Evolutionary conservation across 1,284 basidiomycete genomes (phyloP), one percentile per base, ranked within the genome.

Genomic region (Pseudomicrostroma phylloplanum): DNA sequence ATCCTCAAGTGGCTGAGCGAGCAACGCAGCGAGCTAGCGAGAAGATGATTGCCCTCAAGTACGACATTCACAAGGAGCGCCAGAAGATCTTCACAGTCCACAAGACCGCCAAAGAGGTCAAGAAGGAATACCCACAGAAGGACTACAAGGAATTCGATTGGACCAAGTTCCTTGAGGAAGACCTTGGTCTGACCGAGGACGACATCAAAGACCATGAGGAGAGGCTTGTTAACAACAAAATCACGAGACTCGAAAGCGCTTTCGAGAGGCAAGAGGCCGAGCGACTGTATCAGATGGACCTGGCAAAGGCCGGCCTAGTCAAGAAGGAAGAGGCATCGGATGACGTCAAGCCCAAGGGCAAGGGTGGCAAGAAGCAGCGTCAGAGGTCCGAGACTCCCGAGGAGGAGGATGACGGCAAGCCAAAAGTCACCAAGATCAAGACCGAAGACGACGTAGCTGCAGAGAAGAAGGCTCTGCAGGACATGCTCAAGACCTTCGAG

Each of bases 111-210:
- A 80, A 89, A 89, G 69, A 72, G 42, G 66, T 78, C 41, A 79
- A 79, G 55, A 78, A 79, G 85, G 92, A 91, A 80, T 78, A 63
- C 65, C 67, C 67, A 36, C 62, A 70, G 36, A 87, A 89, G 73
- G 85, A 87, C 70, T 85, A 86, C 64, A 87, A 89, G 73, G 85
- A 87, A 70, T 85, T 86, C 64, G 79, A 82, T 17, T 90, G 91
- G 69, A 82, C 82, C 19, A 73, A 74, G 63, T 69, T 75, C 51
- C 87, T 89, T 9, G 86, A 89, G 13, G n/a, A 26, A 62, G 92
- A 96, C 80, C 93, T 91, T 1, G 92, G 96, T 76, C 79, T 98
- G 53, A 93, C 97, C 65, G 90, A 93, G 26, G 92, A 96, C 6
- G 94, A 87, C 82, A 86, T 97, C 65, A 86, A 82, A 56, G 83